Percentiles rank a stretch among this genome's conserved stretches.
phyloP scores from a whole-genome alignment of 2,329 filamentous ascomycete genomes.

The Verticillium tricorpus region DNA sequence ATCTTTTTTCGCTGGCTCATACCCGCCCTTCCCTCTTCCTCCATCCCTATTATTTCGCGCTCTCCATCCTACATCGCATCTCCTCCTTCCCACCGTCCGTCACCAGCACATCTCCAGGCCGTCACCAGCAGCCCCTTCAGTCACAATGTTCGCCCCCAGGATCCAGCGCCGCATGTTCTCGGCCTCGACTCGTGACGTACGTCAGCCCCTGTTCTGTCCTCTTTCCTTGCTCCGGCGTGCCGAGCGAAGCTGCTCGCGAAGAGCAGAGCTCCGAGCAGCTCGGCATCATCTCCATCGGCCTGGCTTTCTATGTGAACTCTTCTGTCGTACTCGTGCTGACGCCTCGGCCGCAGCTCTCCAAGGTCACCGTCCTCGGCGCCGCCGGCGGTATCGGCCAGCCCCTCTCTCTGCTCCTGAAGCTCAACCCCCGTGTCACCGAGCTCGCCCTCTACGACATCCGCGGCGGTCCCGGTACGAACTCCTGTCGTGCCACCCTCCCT shows the following conservation, averaged over 20 bases:
- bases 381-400: constrained; percentile 98
- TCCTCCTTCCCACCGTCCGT: constrained; percentile 1
- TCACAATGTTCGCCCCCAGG: constrained; percentile 69
- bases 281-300: constrained; percentile 1
- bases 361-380: constrained; percentile 96
- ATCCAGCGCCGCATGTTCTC: constrained; percentile 79
- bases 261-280: not conserved
- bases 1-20: constrained; percentile 1
- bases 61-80: not conserved
- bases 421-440: constrained; percentile 90
- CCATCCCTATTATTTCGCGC: constrained; percentile 1
- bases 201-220: constrained; percentile 22
- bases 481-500: constrained; percentile 1
- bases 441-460: constrained; percentile 98
- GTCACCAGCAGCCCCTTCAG: constrained; percentile 2
- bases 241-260: not conserved
- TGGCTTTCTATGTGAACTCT: not conserved
- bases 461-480: constrained; percentile 73
- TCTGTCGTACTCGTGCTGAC: not conserved
- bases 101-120: constrained; percentile 7
- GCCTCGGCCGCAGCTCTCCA: constrained; percentile 65
- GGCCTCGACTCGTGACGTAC: constrained; percentile 71
- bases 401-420: constrained; percentile 95
- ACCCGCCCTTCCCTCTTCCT: constrained; percentile 14
- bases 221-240: constrained; percentile 4